Conservation (phyloP, 495 filamentous ascomycete species). For the Bombardia bombarda region DNA sequence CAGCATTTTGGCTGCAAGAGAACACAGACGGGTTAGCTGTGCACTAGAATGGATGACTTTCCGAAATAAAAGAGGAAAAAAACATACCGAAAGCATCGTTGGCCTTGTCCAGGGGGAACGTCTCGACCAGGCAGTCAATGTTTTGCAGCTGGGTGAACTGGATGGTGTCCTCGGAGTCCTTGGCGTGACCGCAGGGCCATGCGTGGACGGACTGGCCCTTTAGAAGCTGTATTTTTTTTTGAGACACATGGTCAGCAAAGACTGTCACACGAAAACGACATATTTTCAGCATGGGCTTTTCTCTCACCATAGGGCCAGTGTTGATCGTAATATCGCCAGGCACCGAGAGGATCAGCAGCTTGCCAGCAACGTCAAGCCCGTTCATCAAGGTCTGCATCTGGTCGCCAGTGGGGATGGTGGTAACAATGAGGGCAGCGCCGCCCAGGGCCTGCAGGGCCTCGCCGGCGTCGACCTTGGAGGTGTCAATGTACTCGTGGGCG, state of each 20-base stretch:
- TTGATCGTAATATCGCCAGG: constrained; percentile 6
- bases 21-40: not conserved
- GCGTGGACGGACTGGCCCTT: constrained; percentile 40
- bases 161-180: constrained; percentile 61
- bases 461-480: constrained; percentile 42
- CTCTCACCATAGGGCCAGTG: constrained; percentile 3
- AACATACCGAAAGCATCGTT: constrained; percentile 39
- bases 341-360: constrained; percentile 32
- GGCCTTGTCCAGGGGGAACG: constrained; percentile 49
- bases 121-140: constrained; percentile 57
- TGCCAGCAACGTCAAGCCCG: constrained; percentile 49
- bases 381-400: constrained; percentile 46
- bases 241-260: too few species aligned
- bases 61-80: not conserved
- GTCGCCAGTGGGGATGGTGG: constrained; percentile 53
- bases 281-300: not conserved
- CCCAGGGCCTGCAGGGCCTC: constrained; percentile 48
- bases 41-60: not conserved
- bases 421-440: constrained; percentile 53
- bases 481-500: constrained; percentile 61
- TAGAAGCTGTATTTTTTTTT: constrained; percentile 7
- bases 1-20: constrained; percentile 1
- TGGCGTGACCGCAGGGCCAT: constrained; percentile 57
- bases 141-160: constrained; percentile 48
- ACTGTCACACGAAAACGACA: not conserved